These are phyloP conservation scores for Papilionanthe hybrid DNA, from an alignment of 116 monocot species.

Conservation along the genomic window DNA sequence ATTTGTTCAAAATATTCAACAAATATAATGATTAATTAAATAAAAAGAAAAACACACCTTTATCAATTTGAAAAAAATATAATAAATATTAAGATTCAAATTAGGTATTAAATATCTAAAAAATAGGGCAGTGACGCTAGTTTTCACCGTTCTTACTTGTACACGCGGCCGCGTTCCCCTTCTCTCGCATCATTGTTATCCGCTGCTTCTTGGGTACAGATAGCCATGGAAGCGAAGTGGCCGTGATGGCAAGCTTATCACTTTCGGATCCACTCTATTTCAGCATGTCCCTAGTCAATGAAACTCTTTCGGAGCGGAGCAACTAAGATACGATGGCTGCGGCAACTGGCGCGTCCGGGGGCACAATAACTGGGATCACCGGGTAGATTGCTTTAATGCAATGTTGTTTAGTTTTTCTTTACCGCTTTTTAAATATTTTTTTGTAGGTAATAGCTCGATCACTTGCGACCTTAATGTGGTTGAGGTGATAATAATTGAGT, in stretches of 20 bases:
- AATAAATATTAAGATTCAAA: no score
- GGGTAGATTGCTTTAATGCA: background rate
- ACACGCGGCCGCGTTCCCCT: no score
- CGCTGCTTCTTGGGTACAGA: background rate
- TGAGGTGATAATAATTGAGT: background rate
- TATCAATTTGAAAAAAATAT: no score
- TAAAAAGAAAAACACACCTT: no score
- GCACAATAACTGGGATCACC: constrained; percentile 4
- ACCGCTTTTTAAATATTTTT: background rate
- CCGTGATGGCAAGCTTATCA: background rate
- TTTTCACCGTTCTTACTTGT: no score
- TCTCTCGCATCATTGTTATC: no score
- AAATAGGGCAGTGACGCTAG: no score
- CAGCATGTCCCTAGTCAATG: background rate
- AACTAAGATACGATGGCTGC: background rate
- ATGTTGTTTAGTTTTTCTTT: background rate
- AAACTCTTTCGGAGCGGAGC: background rate
- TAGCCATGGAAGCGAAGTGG: background rate
- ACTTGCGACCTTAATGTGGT: background rate
- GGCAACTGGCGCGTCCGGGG: background rate
- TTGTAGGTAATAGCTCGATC: background rate
- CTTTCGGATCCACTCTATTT: background rate
- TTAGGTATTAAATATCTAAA: no score
- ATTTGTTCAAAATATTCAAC: no score
- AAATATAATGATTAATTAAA: no score